Evolutionary conservation across 2,329 filamentous ascomycete genomes (phyloP).

Genomic region (Neofusicoccum laricinum): DNA sequence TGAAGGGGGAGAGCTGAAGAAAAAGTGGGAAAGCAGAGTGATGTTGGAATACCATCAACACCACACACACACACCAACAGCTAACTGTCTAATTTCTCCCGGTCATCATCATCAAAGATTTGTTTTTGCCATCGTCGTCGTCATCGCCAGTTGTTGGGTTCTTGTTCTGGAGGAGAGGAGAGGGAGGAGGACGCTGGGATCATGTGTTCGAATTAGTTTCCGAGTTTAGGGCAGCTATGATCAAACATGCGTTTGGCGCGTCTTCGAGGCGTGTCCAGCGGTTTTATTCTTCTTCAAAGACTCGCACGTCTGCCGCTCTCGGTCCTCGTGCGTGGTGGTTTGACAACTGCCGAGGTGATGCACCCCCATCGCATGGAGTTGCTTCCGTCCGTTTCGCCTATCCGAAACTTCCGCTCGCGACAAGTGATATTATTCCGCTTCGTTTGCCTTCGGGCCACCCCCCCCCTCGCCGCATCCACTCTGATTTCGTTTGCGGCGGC

Average conservation of each 20-base stretch:
- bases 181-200: not conserved
- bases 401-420: not conserved
- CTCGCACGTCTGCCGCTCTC: too few species aligned
- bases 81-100: constrained; percentile 14
- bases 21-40: not conserved
- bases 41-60: not conserved
- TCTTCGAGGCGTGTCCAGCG: not conserved
- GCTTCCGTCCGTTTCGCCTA: not conserved
- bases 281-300: too few species aligned
- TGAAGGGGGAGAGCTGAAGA: not conserved
- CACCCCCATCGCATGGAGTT: too few species aligned
- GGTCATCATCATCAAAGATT: not conserved
- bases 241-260: not conserved
- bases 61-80: constrained; percentile 4
- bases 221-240: not conserved
- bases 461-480: not conserved
- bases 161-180: not conserved
- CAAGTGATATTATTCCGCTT: not conserved
- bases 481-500: not conserved
- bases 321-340: not conserved
- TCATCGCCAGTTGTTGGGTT: not conserved
- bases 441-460: not conserved
- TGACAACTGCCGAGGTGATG: not conserved
- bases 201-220: not conserved
- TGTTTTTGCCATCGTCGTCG: not conserved